Evolutionary conservation across 257 asterid species (phyloP).

Genomic region (Salvia miltiorrhiza): DNA sequence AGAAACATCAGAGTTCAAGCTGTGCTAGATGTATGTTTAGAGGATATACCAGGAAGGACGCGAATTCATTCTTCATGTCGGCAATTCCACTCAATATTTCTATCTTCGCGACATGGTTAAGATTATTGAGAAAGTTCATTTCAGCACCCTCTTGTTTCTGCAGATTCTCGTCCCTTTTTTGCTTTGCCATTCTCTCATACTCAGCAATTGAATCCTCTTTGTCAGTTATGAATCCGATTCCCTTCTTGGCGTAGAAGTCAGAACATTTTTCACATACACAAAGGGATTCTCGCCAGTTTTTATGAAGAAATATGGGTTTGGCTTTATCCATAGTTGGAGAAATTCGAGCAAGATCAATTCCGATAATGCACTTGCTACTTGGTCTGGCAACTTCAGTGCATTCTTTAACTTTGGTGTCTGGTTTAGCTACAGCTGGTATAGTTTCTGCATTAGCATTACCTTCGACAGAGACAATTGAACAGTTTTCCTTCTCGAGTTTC

Average conservation of each 20-base stretch:
- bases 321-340: constrained; percentile 26
- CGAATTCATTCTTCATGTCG: constrained; percentile 79
- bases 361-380: constrained; percentile 46
- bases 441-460: constrained; percentile 16
- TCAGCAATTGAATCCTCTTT: constrained; percentile 86
- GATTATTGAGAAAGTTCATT: constrained; percentile 57
- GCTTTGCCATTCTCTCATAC: constrained; percentile 76
- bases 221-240: constrained; percentile 64
- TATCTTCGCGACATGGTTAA: constrained; percentile 77
- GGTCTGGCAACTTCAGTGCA: constrained; percentile 42
- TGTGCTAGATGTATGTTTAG: not conserved
- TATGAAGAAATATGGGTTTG: constrained; percentile 66
- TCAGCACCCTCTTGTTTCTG: constrained; percentile 70
- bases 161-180: constrained; percentile 66
- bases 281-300: constrained; percentile 71
- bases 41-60: constrained; percentile 58
- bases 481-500: constrained; percentile 30
- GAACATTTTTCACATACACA: constrained; percentile 65
- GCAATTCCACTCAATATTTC: constrained; percentile 77
- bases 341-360: constrained; percentile 38
- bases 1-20: not conserved
- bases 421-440: constrained; percentile 8
- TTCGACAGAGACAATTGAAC: constrained; percentile 18
- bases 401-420: constrained; percentile 1
- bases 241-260: constrained; percentile 53